Percentiles rank a stretch among this genome's conserved stretches.
These are phyloP conservation scores for Alternaria rosae DNA, from an alignment of 2,329 filamentous ascomycete species.

Conservation along the genomic window DNA sequence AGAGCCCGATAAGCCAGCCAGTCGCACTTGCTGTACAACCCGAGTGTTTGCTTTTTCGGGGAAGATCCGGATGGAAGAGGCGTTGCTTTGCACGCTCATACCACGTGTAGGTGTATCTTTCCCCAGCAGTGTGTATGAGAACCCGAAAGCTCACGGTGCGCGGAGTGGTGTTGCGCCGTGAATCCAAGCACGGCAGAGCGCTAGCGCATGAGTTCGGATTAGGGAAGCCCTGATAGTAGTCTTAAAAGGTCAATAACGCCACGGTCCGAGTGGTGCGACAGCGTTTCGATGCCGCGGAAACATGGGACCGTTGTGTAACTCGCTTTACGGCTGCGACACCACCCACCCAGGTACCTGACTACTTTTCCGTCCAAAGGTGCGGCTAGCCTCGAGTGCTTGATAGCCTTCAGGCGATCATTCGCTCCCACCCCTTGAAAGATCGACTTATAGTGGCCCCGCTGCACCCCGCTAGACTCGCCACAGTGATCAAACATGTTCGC, in stretches of 20 bases:
- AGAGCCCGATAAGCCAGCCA: constrained; percentile 20
- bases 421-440: constrained; percentile 20
- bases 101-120: constrained; percentile 40
- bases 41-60: constrained; percentile 19
- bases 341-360: constrained; percentile 31
- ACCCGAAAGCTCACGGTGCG: constrained; percentile 9
- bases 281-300: constrained; percentile 21
- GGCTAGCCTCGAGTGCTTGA: constrained; percentile 4
- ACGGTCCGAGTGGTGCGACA: constrained; percentile 35
- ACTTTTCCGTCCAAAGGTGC: constrained; percentile 25
- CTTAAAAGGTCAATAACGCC: constrained; percentile 40
- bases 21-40: constrained; percentile 11
- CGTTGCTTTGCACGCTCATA: constrained; percentile 23
- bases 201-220: constrained; percentile 14
- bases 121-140: constrained; percentile 18
- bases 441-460: constrained; percentile 25
- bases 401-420: constrained; percentile 7
- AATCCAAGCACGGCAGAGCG: constrained; percentile 10
- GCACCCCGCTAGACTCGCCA: constrained; percentile 14
- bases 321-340: constrained; percentile 29
- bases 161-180: constrained; percentile 1
- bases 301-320: constrained; percentile 37
- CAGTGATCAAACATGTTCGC: constrained; percentile 45
- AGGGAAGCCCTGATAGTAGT: constrained; percentile 21
- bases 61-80: constrained; percentile 2